Evolutionary conservation across 768 basidiomycete species (phyloP), one percentile per base, ranked within the genome.

Genomic region (Lactarius akahatsu): DNA sequence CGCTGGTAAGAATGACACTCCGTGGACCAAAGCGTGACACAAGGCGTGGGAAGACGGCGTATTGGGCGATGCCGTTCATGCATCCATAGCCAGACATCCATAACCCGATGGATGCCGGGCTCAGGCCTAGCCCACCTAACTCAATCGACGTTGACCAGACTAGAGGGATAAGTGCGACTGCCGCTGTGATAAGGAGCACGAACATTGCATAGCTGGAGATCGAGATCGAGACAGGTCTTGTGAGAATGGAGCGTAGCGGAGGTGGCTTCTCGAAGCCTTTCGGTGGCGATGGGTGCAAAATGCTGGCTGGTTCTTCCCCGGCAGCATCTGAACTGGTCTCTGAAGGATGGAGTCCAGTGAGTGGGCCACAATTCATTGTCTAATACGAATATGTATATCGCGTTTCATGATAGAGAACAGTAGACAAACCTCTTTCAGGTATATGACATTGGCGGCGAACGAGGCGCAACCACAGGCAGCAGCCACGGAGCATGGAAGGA

Each of bases 141-240:
- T 52, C 50, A 11, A 52, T 23, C 13, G 50, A 15, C 81, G 2
- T 81, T 36, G 80, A 74, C 57, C 77, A 77, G 71, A 84, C 81
- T 40, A 84, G 71, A 3, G 85, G 83, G 1, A 76, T 43, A 16
- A 86, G 74, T 20, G 78, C 78, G n/a, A 70, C 55, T 62, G 78
- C 64, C 7, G 76, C 73, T 28, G 79, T 78, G 40, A 82, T 80
- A 9, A 80, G 69, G n/a, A 85, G 78, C 18, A 76, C 77, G n/a
- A 83, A 73, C 7, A 72, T 67, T 52, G 72, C 77, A 70, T 82
- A 83, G 67, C 81, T 84, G 60, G 71, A 64, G 30, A 82, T 72
- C 30, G 81, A 76, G 56, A 84, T 72, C 50, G 80, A 64, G 57
- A 85, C 77, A 26, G 50, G 50, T 26, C 50, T 52, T 15, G 50